These are phyloP conservation scores for Diaporthe caulivora DNA, from an alignment of 2,329 filamentous ascomycete genomes.

Conservation along the genomic window DNA sequence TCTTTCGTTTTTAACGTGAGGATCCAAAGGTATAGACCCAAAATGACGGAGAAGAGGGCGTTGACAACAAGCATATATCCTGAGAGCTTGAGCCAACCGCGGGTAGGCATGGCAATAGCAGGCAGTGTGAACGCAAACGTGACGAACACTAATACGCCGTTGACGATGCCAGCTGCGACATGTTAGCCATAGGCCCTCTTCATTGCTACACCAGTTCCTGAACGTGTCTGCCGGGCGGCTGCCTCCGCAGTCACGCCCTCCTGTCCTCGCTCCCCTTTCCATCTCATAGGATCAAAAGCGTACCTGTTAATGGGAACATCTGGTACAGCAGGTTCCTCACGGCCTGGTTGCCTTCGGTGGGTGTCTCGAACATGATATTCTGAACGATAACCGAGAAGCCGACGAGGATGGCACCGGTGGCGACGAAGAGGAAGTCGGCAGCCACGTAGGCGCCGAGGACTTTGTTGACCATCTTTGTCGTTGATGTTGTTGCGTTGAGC, in stretches of 20 bases:
- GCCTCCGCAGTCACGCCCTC: neutral
- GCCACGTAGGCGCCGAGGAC: slow-evolving; percentile 63
- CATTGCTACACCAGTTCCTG: neutral
- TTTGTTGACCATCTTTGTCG: slow-evolving; percentile 64
- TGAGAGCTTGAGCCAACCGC: slow-evolving; percentile 78
- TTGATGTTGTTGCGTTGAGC: slow-evolving; percentile 40
- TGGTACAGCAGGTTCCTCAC: slow-evolving; percentile 66
- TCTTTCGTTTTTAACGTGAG: slow-evolving; percentile 77
- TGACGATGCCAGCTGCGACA: slow-evolving; percentile 73
- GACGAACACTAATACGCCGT: slow-evolving; percentile 78
- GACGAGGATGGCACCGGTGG: slow-evolving; percentile 66
- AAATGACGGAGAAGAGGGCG: slow-evolving; percentile 72
- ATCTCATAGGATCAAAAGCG: slow-evolving; percentile 33
- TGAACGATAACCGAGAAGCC: slow-evolving; percentile 67
- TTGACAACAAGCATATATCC: slow-evolving; percentile 74
- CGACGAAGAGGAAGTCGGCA: slow-evolving; percentile 64
- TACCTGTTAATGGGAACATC: slow-evolving; percentile 64
- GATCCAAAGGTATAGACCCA: slow-evolving; percentile 79
- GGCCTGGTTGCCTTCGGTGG: slow-evolving; percentile 60
- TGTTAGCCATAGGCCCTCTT: neutral
- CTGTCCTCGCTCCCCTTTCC: neutral
- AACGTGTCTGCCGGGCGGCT: neutral
- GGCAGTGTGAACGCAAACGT: slow-evolving; percentile 79
- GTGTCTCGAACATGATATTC: slow-evolving; percentile 57
- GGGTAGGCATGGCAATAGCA: slow-evolving; percentile 75